Conservation (phyloP, 2,329 filamentous ascomycete genomes). For the Pseudopithomyces maydicus region DNA sequence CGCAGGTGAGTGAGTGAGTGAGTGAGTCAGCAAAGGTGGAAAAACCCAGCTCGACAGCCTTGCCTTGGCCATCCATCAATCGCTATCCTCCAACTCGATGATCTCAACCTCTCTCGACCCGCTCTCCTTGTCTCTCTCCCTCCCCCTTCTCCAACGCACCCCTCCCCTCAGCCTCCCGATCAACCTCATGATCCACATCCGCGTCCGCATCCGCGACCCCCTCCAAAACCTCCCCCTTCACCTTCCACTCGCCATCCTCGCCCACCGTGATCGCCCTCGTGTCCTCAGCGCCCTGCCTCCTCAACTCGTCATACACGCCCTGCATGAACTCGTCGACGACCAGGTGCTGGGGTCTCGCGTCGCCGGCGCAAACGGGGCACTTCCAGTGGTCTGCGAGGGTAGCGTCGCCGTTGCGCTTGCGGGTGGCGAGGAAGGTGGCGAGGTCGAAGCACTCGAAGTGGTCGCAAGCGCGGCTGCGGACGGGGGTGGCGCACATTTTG, state of each 20-base stretch:
- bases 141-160: not conserved
- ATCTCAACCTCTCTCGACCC: too few relatives aligned
- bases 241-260: slow-evolving; percentile 68
- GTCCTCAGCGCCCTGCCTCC: slow-evolving; percentile 53
- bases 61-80: too few relatives aligned
- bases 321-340: slow-evolving; percentile 75
- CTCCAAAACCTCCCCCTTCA: slow-evolving; percentile 44
- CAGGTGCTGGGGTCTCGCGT: slow-evolving; percentile 76
- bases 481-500: slow-evolving; percentile 70
- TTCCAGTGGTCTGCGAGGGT: slow-evolving; percentile 73
- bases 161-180: not conserved
- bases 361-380: slow-evolving; percentile 80
- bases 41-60: too few relatives aligned
- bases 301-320: slow-evolving; percentile 63
- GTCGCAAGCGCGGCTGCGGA: slow-evolving; percentile 69
- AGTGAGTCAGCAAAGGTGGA: too few relatives aligned
- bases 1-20: too few relatives aligned
- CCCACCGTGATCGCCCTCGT: slow-evolving; percentile 67
- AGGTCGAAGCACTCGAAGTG: slow-evolving; percentile 93
- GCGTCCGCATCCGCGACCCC: slow-evolving; percentile 18
- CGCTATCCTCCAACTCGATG: slow-evolving; percentile 11
- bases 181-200: slow-evolving; percentile 2
- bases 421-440: slow-evolving; percentile 70
- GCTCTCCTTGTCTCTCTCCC: too few relatives aligned
- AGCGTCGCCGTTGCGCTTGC: slow-evolving; percentile 21